Evolutionary conservation across 805 yeast species (phyloP), one percentile per base, ranked within the genome.

Genomic region (Starmerella riodocensis): DNA sequence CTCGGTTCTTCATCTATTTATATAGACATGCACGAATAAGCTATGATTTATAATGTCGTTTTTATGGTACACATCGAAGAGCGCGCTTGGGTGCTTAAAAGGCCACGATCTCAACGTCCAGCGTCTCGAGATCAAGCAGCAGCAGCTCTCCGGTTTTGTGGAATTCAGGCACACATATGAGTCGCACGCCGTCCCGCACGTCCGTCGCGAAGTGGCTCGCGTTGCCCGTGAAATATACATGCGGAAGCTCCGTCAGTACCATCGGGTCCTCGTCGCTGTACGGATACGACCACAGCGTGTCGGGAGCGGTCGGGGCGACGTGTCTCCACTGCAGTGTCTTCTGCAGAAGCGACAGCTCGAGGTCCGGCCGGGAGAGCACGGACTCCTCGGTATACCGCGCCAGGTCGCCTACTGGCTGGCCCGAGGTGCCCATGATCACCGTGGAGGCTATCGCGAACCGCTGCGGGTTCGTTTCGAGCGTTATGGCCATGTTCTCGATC

Each of bases 301-400:
- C 97, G 0, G 98, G 98, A 1, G 95, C 93, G 0, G 96, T 85
- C 2, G 98, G 98, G 1, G 82, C 76, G 19, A 82, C 65, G 53
- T 83, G 83, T 52, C 85, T 88, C 94, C 95, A 86, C 33, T 64
- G 61, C 27, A 91, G 54, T 0, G 82, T 78, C 13, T 74, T 66
- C 49, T 76, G 80, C 63, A 88, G 66, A 51, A 78, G 60, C 17
- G 69, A 67, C 14, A 72, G 49, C 40, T 79, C 49, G 4, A 38
- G 6, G 1, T 27, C 18, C 1, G 33, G 24, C 60, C 21, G 21
- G 14, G 23, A 14, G 5, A 11, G 25, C 4, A 12, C 28, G 8
- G 23, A 29, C 6, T 32, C 41, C 19, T 13, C 16, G 2, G 41
- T 69, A 51, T 88, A 88, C 51, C 77, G 80, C 53, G 66, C 63